Conservation (phyloP, 75 land plant genomes). For the Picea sitchensis region DNA sequence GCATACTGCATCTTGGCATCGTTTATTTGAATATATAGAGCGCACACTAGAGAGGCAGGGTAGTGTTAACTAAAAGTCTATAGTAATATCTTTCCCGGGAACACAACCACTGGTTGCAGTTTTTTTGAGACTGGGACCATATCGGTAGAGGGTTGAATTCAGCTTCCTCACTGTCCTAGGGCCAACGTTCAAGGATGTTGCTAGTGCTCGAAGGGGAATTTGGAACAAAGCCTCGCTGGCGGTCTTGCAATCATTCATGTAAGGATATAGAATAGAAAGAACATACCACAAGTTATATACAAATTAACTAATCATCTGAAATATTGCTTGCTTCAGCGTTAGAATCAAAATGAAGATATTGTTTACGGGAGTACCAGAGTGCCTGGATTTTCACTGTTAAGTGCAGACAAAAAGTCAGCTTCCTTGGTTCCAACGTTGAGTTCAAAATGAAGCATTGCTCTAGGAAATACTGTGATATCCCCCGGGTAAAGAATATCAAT, state of each 20-base stretch:
- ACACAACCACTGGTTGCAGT: neutral
- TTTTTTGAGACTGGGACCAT: neutral
- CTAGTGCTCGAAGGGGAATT: neutral
- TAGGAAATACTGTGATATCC: no score
- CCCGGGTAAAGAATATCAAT: no score
- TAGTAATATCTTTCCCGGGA: neutral
- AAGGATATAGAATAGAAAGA: no score
- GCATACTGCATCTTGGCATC: no score
- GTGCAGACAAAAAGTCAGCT: no score
- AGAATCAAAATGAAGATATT: neutral
- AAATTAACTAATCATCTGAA: neutral
- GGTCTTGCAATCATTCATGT: neutral
- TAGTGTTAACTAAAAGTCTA: no score
- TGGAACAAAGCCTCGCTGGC: neutral
- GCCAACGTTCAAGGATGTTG: neutral
- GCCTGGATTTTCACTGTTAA: neutral
- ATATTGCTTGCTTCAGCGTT: no score
- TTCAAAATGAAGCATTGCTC: no score
- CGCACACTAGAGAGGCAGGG: no score
- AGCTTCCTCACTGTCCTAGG: neutral
- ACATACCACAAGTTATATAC: no score
- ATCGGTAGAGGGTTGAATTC: neutral
- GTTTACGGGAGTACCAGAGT: constrained; percentile 2
- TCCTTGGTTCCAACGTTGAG: no score
- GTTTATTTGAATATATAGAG: no score